Conservation (phyloP, 768 basidiomycete genomes). For the Hypholoma sublateritium region DNA sequence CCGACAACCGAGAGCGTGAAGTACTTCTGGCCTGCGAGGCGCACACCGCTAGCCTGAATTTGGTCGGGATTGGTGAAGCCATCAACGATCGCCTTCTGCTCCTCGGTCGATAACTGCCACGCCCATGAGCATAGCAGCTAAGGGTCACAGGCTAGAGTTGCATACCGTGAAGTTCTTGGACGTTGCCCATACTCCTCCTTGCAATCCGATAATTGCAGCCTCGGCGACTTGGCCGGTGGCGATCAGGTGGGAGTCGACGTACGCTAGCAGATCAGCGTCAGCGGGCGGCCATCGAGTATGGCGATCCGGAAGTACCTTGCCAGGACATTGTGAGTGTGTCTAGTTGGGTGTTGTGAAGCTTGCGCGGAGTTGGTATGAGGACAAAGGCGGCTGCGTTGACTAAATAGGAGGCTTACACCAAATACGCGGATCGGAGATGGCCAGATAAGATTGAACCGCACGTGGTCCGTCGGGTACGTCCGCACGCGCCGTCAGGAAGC, state of each 20-base stretch:
- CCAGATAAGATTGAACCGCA: slow-evolving; percentile 21
- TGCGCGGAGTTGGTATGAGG: neutral
- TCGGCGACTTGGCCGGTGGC: slow-evolving; percentile 69
- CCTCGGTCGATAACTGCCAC: slow-evolving; percentile 57
- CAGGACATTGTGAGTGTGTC: slow-evolving; percentile 56
- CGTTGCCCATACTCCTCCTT: slow-evolving; percentile 78
- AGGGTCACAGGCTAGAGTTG: slow-evolving; percentile 1
- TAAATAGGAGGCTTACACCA: slow-evolving; percentile 6
- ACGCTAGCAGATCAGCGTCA: slow-evolving; percentile 45
- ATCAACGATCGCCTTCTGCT: slow-evolving; percentile 57
- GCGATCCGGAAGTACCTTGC: slow-evolving; percentile 49
- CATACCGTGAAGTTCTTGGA: slow-evolving; percentile 59
- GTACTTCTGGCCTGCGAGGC: slow-evolving; percentile 71
- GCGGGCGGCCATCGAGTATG: neutral
- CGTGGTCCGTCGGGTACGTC: neutral
- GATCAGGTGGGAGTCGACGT: slow-evolving; percentile 81
- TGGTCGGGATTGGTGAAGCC: slow-evolving; percentile 41
- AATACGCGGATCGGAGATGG: slow-evolving; percentile 19
- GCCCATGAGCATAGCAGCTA: neutral
- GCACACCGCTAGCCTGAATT: slow-evolving; percentile 59
- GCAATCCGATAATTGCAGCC: slow-evolving; percentile 75
- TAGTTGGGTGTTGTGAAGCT: neutral
- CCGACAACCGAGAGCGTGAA: slow-evolving; percentile 53
- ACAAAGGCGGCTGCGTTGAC: slow-evolving; percentile 2
- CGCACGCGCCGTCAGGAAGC: no score